Evolutionary conservation across 441 rosid species (phyloP).

Genomic region (Gossypium trilobum): DNA sequence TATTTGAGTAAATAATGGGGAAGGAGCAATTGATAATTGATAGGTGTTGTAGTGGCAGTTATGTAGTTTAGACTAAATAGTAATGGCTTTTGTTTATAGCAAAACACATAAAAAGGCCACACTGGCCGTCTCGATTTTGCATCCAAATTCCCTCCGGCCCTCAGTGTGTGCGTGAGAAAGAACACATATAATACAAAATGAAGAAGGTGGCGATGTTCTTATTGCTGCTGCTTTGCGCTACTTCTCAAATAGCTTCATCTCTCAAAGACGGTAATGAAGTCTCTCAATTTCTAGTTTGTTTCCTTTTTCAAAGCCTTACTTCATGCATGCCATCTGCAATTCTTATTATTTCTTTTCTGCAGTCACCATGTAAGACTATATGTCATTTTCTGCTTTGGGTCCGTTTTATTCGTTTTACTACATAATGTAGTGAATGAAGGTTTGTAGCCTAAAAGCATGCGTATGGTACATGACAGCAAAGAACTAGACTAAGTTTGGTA

Average conservation of each 20-base stretch:
- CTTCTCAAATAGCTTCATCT: slow-evolving; percentile 28
- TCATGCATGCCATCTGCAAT: neutral
- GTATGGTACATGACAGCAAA: too few species aligned
- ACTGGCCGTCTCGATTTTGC: slow-evolving; percentile 4
- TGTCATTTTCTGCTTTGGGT: too few species aligned
- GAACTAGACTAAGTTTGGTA: neutral
- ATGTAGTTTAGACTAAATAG: slow-evolving; percentile 20
- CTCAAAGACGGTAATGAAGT: slow-evolving; percentile 33
- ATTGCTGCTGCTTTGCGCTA: slow-evolving; percentile 31
- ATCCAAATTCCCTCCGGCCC: neutral
- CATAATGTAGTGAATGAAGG: too few species aligned
- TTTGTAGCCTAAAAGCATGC: too few species aligned
- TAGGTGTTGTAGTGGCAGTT: slow-evolving; percentile 28
- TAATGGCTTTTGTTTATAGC: slow-evolving; percentile 23
- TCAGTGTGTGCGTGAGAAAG: neutral
- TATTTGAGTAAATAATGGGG: too few species aligned
- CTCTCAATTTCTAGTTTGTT: neutral
- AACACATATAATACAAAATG: slow-evolving; percentile 20
- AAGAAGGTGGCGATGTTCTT: slow-evolving; percentile 32
- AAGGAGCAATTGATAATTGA: neutral
- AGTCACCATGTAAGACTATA: too few species aligned
- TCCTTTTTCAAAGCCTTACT: neutral
- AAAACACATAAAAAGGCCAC: slow-evolving; percentile 30
- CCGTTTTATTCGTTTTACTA: too few species aligned
- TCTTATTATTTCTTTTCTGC: too few species aligned